phyloP scores from a whole-genome alignment of 202 grass and related monocot species.

The Zizania palustris region DNA sequence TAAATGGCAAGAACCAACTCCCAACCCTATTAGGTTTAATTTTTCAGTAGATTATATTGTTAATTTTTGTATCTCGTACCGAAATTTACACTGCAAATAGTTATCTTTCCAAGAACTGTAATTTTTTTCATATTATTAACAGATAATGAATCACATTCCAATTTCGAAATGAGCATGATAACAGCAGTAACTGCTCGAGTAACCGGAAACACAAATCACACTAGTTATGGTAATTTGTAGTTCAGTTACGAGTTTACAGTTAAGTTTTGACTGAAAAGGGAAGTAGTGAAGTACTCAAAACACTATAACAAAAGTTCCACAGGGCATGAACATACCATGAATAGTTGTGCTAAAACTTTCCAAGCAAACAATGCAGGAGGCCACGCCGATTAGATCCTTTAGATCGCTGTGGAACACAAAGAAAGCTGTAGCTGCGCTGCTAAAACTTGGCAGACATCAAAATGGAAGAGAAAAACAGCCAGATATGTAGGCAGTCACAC shows the following conservation, averaged over 20 bases:
- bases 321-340: slow-evolving; percentile 12
- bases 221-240: background rate
- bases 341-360: slow-evolving; percentile 52
- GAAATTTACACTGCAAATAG: no score
- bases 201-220: background rate
- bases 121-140: background rate
- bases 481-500: background rate
- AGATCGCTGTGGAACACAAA: slow-evolving; percentile 43
- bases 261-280: background rate
- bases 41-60: background rate
- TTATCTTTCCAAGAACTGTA: no score
- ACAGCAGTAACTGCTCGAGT: background rate
- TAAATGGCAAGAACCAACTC: background rate
- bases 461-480: background rate
- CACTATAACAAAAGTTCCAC: background rate
- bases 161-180: background rate
- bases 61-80: no score
- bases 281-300: background rate
- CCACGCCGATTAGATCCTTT: background rate
- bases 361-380: slow-evolving; percentile 43
- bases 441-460: background rate
- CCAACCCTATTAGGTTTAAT: background rate
- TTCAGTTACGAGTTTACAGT: background rate
- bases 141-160: background rate
- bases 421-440: background rate